Evolutionary conservation across 2,329 filamentous ascomycete species (phyloP), one percentile per base, ranked within the genome.

Genomic region (Nemania bipapillata): DNA sequence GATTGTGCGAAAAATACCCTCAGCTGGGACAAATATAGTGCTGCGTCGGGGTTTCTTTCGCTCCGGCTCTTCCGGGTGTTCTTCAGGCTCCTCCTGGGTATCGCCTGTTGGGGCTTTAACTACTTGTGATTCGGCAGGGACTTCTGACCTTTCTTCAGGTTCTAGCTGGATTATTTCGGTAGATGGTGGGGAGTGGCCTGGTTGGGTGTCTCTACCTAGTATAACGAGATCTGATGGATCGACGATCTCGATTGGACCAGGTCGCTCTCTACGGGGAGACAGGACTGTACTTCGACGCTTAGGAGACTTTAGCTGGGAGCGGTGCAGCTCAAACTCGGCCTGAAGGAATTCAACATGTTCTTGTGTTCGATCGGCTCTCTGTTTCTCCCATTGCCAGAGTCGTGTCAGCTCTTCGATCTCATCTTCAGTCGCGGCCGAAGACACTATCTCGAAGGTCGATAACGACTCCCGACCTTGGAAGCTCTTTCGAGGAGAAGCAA

Each of bases 281-380:
- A 56, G 58, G 12, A 45, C 30, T 40, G 71, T 52, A 74, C 78
- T 80, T 50, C 76, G 72, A 11, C 78, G 78, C 45, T 78, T 75
- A 42, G 66, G 72, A 32, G 73, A 64, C 71, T 82, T 86, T 68
- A 82, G 86, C 76, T 89, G 91, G 1, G 91, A 93, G 79, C 86
- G 89, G 54, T 86, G 85, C 71, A 94, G 86, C 57, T 88, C 85
- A 77, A 91, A 93, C 78, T 95, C 92, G 63, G 91, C 86, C 76
- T 92, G 88, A 77, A 94, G 83, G 79, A 93, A 94, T 35, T 94
- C 90, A 55, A 93, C 84, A 75, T 91, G 87, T 68, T 93, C 91
- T 70, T 91, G 84, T 0, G 91, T 90, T 7, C 90, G 86, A 70
- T 91, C 86, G 9, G 91, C 90, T 63, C 90, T 84, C 76, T 87